Evolutionary conservation across 148 eudicot genomes (phyloP), one percentile per base, ranked within the genome.

Genomic region (Cornus florida): DNA sequence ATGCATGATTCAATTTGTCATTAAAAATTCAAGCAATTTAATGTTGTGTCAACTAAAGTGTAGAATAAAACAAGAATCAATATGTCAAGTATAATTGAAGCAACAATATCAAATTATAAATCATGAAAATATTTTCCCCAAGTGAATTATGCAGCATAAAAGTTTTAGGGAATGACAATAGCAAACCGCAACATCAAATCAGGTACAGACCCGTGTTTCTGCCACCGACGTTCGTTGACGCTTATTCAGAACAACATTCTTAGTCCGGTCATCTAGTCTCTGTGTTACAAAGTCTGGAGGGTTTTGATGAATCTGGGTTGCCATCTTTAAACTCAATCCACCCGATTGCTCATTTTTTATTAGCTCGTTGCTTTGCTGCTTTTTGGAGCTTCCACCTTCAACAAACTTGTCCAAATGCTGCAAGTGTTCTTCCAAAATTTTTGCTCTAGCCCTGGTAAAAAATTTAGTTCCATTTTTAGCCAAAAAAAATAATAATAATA

Each of bases 211-310:
- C 98, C 91, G 91, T 82, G 86, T 69, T 76, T 94, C 97, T 75
- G 92, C 91, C 78, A 92, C 82, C 70, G 98, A 91, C 71, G 98
- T 91, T 71, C 98, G 95, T 50, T 86, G 85, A 73, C 98, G 95
- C 89, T 90, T 94, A 86, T 89, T 92, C 53, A 82, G 90, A 85
- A 76, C 86, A 82, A 66, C 81, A 84, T 79, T 91, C 86, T 89
- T 94, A 79, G 89, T 79, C 82, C 91, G 86, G 16, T 93, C 98
- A 76, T 91, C 95, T 72, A 86, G 69, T 78, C 86, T 92, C 73
- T 90, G 95, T 22, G 85, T 71, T 53, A 86, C 86, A 67, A 86
- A 69, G 69, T 94, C 97, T 56, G 91, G 78, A 72, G 91, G 82
- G 79, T 81, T 89, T 78, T 90, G 87, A 77, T 82, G 91, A 23